Conservation (phyloP, 2,329 filamentous ascomycete genomes). For the Zasmidium angulare region DNA sequence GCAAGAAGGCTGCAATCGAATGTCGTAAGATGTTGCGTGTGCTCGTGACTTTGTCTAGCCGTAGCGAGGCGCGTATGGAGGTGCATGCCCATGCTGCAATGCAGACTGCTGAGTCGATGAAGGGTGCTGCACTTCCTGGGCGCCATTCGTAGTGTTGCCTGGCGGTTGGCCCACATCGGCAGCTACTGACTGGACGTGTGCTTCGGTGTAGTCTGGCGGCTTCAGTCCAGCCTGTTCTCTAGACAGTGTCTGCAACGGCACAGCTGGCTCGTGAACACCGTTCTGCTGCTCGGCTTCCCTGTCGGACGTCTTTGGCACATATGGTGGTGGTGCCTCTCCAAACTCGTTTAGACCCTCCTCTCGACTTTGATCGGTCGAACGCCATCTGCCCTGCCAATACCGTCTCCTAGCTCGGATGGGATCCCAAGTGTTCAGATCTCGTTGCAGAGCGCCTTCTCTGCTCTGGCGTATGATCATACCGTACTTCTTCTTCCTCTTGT, state of each 20-base stretch:
- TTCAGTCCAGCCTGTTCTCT: conserved; percentile 39
- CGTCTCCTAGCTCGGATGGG: conserved; percentile 23
- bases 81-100: too few species aligned
- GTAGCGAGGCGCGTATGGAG: too few species aligned
- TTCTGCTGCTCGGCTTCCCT: conserved; percentile 15
- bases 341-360: conserved; percentile 63
- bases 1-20: too few species aligned
- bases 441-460: conserved; percentile 15
- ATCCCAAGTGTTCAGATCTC: conserved; percentile 17
- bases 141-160: not conserved
- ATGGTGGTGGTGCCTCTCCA: conserved; percentile 66
- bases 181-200: conserved; percentile 3
- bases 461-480: conserved; percentile 8
- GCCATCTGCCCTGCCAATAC: conserved; percentile 28
- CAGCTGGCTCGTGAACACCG: conserved; percentile 20
- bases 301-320: conserved; percentile 42
- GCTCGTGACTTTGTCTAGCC: too few species aligned
- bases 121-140: not conserved
- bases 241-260: conserved; percentile 42
- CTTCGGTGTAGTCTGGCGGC: conserved; percentile 43
- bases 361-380: conserved; percentile 17
- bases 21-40: too few species aligned
- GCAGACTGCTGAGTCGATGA: not conserved
- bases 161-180: not conserved
- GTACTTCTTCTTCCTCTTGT: conserved; percentile 42